Percentiles rank a stretch among this genome's conserved stretches.
phyloP scores from a whole-genome alignment of 1,139 yeast species.

The Lizanozyma gosingica region DNA sequence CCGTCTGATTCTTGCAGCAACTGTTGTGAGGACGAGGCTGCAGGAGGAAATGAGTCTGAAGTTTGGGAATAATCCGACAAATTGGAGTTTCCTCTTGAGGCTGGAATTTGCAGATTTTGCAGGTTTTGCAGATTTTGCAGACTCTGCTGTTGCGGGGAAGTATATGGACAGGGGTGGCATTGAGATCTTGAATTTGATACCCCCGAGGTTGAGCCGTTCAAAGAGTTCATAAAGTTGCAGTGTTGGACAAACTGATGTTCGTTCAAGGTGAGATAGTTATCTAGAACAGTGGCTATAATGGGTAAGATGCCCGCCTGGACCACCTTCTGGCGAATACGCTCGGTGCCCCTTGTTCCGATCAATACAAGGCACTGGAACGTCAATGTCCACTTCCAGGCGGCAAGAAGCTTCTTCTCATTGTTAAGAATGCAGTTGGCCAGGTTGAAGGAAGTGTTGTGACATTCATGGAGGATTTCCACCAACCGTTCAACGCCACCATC shows the following conservation, averaged over 20 bases:
- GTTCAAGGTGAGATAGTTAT: constrained; percentile 56
- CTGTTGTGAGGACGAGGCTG: background rate
- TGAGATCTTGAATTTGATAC: constrained; percentile 1
- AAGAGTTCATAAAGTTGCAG: background rate
- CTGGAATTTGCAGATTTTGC: background rate
- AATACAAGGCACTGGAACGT: constrained; percentile 88
- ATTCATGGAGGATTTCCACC: constrained; percentile 77
- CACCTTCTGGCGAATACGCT: constrained; percentile 71
- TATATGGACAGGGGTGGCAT: background rate
- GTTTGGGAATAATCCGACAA: background rate
- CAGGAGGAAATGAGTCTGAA: background rate
- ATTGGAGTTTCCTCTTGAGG: background rate
- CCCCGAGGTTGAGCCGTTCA: constrained; percentile 1
- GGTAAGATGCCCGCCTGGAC: constrained; percentile 91
- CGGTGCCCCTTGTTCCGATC: constrained; percentile 90
- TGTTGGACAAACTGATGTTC: constrained; percentile 14
- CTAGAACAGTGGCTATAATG: constrained; percentile 82
- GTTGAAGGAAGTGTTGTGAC: constrained; percentile 37
- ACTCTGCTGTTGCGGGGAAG: background rate
- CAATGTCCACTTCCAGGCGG: constrained; percentile 95
- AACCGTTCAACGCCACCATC: constrained; percentile 93
- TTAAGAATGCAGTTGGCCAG: constrained; percentile 30
- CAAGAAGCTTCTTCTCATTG: constrained; percentile 43
- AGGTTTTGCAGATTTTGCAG: background rate
- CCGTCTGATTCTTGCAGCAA: background rate